Conservation (phyloP, 352 stramenopile genomes). For the Phytophthora sp. region DNA sequence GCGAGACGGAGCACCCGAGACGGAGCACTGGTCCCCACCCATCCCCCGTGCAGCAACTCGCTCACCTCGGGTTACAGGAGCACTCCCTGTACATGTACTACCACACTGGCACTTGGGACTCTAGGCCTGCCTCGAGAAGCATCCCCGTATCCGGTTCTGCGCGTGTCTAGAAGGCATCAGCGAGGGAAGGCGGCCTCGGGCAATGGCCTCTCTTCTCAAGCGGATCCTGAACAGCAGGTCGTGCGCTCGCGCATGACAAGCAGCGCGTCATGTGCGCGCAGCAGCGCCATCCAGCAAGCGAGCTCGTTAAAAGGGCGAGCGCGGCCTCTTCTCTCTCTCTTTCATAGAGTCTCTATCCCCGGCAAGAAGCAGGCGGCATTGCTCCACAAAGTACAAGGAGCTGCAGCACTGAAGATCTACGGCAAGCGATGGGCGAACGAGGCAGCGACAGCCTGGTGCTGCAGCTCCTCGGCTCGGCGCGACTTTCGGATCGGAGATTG, state of each 20-base stretch:
- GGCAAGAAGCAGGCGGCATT: neutral
- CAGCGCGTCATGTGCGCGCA: constrained; percentile 13
- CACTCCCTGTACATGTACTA: neutral
- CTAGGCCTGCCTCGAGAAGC: constrained; percentile 3
- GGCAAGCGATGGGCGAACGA: neutral
- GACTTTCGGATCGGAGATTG: neutral
- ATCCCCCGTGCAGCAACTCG: constrained; percentile 8
- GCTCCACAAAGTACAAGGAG: constrained; percentile 2
- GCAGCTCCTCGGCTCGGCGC: neutral
- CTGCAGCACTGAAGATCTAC: constrained; percentile 12
- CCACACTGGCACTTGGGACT: neutral
- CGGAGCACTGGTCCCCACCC: neutral
- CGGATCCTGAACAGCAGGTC: constrained; percentile 13
- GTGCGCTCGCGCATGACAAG: constrained; percentile 10
- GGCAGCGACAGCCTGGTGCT: constrained; percentile 4
- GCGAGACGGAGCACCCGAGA: constrained; percentile 5
- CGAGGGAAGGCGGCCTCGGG: no score
- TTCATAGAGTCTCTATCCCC: neutral
- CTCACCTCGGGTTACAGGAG: constrained; percentile 3
- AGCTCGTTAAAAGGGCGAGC: neutral
- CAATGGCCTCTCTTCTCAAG: neutral
- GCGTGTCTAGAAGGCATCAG: constrained; percentile 17
- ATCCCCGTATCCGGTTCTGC: constrained; percentile 33
- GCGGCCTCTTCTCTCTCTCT: neutral
- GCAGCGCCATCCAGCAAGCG: constrained; percentile 1